Percentiles rank a stretch among this genome's conserved stretches.
Evolutionary conservation across 805 yeast species (phyloP).

Genomic region (Peterozyma xylosa): DNA sequence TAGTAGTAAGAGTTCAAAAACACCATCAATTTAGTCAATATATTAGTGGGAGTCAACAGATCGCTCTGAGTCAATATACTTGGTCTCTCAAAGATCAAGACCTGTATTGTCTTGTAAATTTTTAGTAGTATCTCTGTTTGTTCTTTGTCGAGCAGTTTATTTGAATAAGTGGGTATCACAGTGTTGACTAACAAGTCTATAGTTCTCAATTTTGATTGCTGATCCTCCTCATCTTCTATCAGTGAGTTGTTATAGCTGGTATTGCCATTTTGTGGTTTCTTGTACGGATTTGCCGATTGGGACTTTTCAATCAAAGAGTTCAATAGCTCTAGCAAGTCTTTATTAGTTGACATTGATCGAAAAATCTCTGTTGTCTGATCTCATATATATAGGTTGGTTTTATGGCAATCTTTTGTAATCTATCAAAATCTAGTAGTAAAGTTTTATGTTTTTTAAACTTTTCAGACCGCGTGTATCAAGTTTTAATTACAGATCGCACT

Average conservation of each 20-base stretch:
- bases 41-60: constrained; percentile 9
- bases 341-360: constrained; percentile 1
- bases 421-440: no score
- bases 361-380: background rate
- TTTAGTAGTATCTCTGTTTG: constrained; percentile 16
- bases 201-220: constrained; percentile 16
- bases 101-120: constrained; percentile 19
- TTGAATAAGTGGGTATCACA: constrained; percentile 19
- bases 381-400: background rate
- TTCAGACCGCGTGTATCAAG: no score
- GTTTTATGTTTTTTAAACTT: no score
- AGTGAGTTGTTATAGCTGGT: background rate
- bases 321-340: constrained; percentile 6
- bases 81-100: constrained; percentile 16
- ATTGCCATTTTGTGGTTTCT: background rate
- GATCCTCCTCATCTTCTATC: no score
- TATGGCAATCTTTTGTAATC: background rate
- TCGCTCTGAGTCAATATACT: constrained; percentile 17
- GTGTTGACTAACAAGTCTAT: constrained; percentile 19
- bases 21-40: background rate
- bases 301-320: constrained; percentile 8
- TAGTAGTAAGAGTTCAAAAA: constrained; percentile 1
- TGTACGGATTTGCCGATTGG: no score
- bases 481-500: no score
- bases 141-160: constrained; percentile 6